Conservation (phyloP, 163 green algal species). For the Scenedesmus sp. region DNA sequence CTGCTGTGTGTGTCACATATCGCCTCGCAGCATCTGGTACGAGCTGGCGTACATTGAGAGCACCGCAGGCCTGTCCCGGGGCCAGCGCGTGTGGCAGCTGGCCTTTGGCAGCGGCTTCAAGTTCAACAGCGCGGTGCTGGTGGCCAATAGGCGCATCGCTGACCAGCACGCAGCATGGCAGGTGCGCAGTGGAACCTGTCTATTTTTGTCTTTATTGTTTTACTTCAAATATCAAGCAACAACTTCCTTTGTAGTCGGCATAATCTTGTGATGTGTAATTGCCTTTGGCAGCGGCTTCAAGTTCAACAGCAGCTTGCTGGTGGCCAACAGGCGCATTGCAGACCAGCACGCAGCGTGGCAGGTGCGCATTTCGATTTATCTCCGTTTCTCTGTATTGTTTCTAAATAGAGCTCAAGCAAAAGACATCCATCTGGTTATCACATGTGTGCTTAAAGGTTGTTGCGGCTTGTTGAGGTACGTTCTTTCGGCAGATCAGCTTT, state of each 20-base stretch:
- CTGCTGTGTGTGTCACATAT: not conserved
- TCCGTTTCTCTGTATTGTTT: too few relatives aligned
- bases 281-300: slow-evolving; percentile 85
- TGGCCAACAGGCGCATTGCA: not conserved
- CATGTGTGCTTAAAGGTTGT: too few relatives aligned
- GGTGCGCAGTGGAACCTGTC: not conserved
- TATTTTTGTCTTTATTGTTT: not conserved
- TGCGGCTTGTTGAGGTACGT: too few relatives aligned
- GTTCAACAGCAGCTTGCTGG: slow-evolving; percentile 95
- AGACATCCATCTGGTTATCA: too few relatives aligned
- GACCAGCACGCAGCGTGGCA: slow-evolving; percentile 4
- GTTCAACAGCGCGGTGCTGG: slow-evolving; percentile 96
- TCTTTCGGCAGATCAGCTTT: too few relatives aligned
- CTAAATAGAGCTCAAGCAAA: too few relatives aligned
- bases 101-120: slow-evolving; percentile 98
- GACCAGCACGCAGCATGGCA: slow-evolving; percentile 31
- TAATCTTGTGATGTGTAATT: too few relatives aligned
- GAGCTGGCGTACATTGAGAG: slow-evolving; percentile 76
- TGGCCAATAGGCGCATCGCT: slow-evolving; percentile 33
- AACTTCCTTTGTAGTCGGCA: too few relatives aligned
- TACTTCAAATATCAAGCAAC: too few relatives aligned
- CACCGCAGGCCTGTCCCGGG: slow-evolving; percentile 57
- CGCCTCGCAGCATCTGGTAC: slow-evolving; percentile 75
- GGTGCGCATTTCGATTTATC: not conserved
- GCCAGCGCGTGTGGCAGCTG: slow-evolving; percentile 89